Conservation (phyloP, 2,329 filamentous ascomycete genomes). For the Penicillium capsulatum region DNA sequence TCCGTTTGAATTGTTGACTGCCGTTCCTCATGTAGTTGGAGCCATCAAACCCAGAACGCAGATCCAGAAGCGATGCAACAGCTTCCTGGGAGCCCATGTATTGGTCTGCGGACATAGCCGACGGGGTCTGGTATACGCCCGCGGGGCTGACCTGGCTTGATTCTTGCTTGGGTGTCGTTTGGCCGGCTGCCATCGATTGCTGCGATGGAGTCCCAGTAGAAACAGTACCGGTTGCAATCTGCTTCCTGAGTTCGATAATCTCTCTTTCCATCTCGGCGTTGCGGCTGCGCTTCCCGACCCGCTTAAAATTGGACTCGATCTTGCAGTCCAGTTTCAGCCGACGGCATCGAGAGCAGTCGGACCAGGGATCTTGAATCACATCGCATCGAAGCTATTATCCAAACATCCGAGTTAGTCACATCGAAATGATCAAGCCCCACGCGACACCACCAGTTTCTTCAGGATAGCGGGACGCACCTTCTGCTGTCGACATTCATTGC, state of each 20-base stretch:
- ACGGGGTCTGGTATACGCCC: conserved; percentile 33
- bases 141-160: conserved; percentile 34
- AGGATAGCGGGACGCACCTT: conserved; percentile 48
- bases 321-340: conserved; percentile 61
- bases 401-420: conserved; percentile 8
- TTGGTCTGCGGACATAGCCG: conserved; percentile 38
- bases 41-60: conserved; percentile 46
- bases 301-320: conserved; percentile 66
- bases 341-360: conserved; percentile 58
- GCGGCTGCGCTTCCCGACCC: conserved; percentile 62
- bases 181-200: conserved; percentile 23
- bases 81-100: conserved; percentile 49
- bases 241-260: conserved; percentile 49
- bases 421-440: neutral
- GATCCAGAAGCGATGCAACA: conserved; percentile 48
- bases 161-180: conserved; percentile 36
- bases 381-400: conserved; percentile 59
- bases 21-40: conserved; percentile 47
- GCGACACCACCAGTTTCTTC: neutral
- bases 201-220: conserved; percentile 22
- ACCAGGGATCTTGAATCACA: conserved; percentile 61
- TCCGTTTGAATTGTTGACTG: conserved; percentile 46
- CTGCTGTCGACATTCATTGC: conserved; percentile 66
- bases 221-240: conserved; percentile 39
- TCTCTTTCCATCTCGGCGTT: conserved; percentile 62